Evolutionary conservation across 192 early-diverging fungal genomes (phyloP).

Genomic region (Coemansia sp.): DNA sequence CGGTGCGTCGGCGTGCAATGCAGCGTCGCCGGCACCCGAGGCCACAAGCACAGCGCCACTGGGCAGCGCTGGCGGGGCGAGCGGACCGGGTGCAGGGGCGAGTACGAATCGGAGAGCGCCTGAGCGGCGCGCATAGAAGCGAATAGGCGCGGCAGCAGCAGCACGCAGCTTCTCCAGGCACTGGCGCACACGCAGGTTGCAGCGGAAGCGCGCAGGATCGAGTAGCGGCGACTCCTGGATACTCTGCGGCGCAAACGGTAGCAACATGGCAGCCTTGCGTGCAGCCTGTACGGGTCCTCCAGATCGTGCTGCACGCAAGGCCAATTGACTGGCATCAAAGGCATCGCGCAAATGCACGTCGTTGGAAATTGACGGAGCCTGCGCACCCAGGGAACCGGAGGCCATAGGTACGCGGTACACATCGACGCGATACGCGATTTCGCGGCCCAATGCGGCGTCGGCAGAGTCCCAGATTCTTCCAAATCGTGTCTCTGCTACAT

Average conservation of each 20-base stretch:
- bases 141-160: constrained; percentile 22
- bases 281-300: constrained; percentile 43
- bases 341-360: constrained; percentile 43
- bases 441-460: constrained; percentile 1
- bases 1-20: neutral
- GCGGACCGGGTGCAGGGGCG: constrained; percentile 16
- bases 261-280: constrained; percentile 36
- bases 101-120: constrained; percentile 42
- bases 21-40: neutral
- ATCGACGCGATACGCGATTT: constrained; percentile 26
- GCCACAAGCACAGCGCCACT: neutral
- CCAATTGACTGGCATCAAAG: constrained; percentile 29
- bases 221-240: constrained; percentile 40
- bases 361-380: constrained; percentile 34
- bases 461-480: constrained; percentile 38
- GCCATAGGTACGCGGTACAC: constrained; percentile 39
- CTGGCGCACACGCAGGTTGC: constrained; percentile 45
- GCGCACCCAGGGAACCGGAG: neutral
- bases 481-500: constrained; percentile 21
- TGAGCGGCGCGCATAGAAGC: constrained; percentile 34
- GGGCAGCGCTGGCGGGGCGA: neutral
- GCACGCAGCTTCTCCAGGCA: constrained; percentile 35
- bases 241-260: constrained; percentile 44
- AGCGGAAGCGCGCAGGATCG: constrained; percentile 33
- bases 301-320: constrained; percentile 30